Percentiles rank a stretch among this genome's conserved stretches.
phyloP scores from a whole-genome alignment of 2,329 filamentous ascomycete genomes.

The Monilinia polystroma region DNA sequence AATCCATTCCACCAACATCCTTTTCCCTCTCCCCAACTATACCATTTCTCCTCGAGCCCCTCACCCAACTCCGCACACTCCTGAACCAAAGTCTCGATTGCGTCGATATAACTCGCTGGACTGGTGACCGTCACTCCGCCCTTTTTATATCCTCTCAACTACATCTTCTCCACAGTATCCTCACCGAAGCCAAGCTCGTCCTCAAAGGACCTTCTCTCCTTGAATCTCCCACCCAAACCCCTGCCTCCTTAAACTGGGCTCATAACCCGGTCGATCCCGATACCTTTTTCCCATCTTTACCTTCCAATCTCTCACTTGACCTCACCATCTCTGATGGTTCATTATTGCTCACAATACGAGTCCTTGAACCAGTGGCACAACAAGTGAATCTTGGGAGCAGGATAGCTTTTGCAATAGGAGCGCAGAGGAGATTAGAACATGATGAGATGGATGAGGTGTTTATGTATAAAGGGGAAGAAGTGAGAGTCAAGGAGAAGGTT shows the following conservation, averaged over 20 bases:
- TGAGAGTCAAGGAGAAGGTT: slow-evolving; percentile 86
- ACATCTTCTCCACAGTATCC: slow-evolving; percentile 54
- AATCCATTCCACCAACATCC: slow-evolving; percentile 55
- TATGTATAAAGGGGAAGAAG: slow-evolving; percentile 62
- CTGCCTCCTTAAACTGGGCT: slow-evolving; percentile 28
- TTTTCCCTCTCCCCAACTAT: slow-evolving; percentile 42
- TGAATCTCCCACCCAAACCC: slow-evolving; percentile 32
- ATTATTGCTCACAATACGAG: slow-evolving; percentile 67
- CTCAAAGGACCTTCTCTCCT: slow-evolving; percentile 53
- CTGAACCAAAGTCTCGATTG: slow-evolving; percentile 83
- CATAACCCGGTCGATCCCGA: slow-evolving; percentile 40
- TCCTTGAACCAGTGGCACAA: slow-evolving; percentile 63
- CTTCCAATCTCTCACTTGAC: slow-evolving; percentile 70
- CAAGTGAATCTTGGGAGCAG: slow-evolving; percentile 62
- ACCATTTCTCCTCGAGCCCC: slow-evolving; percentile 63
- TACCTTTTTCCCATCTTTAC: slow-evolving; percentile 62
- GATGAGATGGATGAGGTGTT: slow-evolving; percentile 81
- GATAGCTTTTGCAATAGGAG: slow-evolving; percentile 68
- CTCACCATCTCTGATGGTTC: slow-evolving; percentile 68
- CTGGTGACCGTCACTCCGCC: slow-evolving; percentile 59
- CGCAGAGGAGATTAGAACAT: slow-evolving; percentile 63
- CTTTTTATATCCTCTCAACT: slow-evolving; percentile 56
- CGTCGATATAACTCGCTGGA: slow-evolving; percentile 73
- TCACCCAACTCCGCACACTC: slow-evolving; percentile 70
- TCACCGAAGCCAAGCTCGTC: slow-evolving; percentile 52